phyloP scores from a whole-genome alignment of 495 filamentous ascomycete genomes.

The Aspergillus bridgeri region DNA sequence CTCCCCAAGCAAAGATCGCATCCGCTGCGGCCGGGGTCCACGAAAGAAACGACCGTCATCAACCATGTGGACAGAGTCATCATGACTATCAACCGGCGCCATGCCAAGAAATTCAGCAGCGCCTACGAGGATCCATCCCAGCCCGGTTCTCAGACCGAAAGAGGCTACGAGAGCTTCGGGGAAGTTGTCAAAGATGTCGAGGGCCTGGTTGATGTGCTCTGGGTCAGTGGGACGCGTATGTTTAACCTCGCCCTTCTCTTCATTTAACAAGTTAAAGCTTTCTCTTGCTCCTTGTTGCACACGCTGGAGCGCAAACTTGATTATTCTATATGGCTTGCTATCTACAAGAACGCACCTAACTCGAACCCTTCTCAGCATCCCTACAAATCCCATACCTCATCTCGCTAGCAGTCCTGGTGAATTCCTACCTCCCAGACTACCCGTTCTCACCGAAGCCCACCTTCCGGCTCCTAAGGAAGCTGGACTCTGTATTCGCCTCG shows the following conservation, averaged over 20 bases:
- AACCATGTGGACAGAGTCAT: constrained; percentile 63
- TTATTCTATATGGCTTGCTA: too few species aligned
- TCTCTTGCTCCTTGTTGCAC: neutral
- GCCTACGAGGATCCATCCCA: constrained; percentile 40
- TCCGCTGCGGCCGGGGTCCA: constrained; percentile 65
- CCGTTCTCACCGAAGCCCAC: constrained; percentile 60
- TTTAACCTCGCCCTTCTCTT: constrained; percentile 5
- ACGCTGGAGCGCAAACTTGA: too few species aligned
- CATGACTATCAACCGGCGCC: constrained; percentile 62
- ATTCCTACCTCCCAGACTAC: constrained; percentile 63
- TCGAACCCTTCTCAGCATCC: constrained; percentile 48
- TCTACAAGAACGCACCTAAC: neutral
- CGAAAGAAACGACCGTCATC: constrained; percentile 73
- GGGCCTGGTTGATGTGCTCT: constrained; percentile 68
- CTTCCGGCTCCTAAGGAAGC: constrained; percentile 66
- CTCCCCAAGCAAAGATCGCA: constrained; percentile 63
- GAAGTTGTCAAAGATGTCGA: constrained; percentile 71
- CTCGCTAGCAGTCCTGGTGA: constrained; percentile 66
- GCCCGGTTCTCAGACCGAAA: constrained; percentile 37
- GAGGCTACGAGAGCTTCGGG: constrained; percentile 64
- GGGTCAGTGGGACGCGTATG: constrained; percentile 81
- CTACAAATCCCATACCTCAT: constrained; percentile 83
- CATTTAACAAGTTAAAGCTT: too few species aligned
- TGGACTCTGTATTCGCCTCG: constrained; percentile 73
- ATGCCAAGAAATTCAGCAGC: constrained; percentile 68